Base-by-base conservation (phyloP, 805 yeast species). In the Saccharomycopsis javanensis region DNA sequence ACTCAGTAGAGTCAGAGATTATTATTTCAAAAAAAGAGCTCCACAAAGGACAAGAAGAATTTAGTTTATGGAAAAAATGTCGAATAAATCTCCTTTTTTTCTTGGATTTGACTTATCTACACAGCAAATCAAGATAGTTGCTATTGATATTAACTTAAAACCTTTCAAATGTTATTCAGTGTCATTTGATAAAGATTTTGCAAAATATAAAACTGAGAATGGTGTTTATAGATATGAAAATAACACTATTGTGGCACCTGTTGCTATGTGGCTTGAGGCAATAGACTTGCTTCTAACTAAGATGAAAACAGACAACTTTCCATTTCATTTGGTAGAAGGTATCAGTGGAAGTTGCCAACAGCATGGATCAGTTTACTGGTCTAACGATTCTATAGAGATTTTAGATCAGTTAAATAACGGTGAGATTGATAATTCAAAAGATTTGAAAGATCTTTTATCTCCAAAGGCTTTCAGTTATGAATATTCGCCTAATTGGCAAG, bases 401-500 rank as follows among this genome's bases (percentile, higher is more conserved):
- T 72, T 89, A 54, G 48, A 59, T 1, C 58, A 63, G 0, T 69
- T 86, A 57, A 60, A 66, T 13, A 62, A 73, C 0, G 28, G 65
- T 0, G 59, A 11, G 4, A 10, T 5, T 2, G 18, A 34, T 6
- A 27, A 62, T 4, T 53, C 64, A 1, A 60, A 60, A 11, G 59
- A 73, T 1, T 71, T 87, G 53, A 66, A 73, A 37, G 75, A 72
- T 1, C 86, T 79, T 60, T 64, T 86, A 38, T 63, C 64, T 20
- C 75, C 75, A 2, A 63, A 63, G 1, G 85, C 86, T 1, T 84
- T 88, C 62, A 74, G 92, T 1, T 76, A 82, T 63, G 73, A 76
- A 5, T 75, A 75, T 45, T 84, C 95, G 4, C 96, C 97, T 7
- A 90, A 91, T 67, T 90, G 97, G 97, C 97, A 90, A 69, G 97